Percentiles rank a stretch among this genome's conserved stretches.
Conservation (phyloP, 768 basidiomycete genomes). For the Tylopilus subfusipes region DNA sequence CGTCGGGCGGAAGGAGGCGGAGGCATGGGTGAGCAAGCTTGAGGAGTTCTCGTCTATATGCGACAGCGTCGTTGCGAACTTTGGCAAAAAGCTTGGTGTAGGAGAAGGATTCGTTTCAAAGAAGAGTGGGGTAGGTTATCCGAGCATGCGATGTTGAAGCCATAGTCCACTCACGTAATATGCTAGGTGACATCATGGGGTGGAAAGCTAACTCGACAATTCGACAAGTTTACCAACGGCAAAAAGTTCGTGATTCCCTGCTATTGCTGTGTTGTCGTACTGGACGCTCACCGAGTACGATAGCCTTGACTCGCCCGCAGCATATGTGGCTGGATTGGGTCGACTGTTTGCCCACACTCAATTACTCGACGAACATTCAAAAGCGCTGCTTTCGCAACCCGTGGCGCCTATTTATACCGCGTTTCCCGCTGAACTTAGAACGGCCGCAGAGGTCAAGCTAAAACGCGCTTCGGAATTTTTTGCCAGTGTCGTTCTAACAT, state of each 20-base stretch:
- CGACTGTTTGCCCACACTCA: slow-evolving; percentile 72
- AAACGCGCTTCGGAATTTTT: slow-evolving; percentile 89
- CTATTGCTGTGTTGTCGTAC: slow-evolving; percentile 1
- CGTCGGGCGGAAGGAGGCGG: slow-evolving; percentile 72
- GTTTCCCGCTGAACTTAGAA: slow-evolving; percentile 61
- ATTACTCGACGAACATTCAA: slow-evolving; percentile 83
- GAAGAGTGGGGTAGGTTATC: slow-evolving; percentile 59
- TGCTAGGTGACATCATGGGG: slow-evolving; percentile 62
- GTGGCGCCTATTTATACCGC: slow-evolving; percentile 69
- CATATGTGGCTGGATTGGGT: slow-evolving; percentile 74
- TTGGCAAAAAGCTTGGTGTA: slow-evolving; percentile 85
- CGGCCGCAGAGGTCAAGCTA: slow-evolving; percentile 67
- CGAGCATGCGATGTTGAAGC: background rate
- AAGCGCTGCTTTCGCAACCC: slow-evolving; percentile 63
- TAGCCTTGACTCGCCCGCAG: slow-evolving; percentile 85
- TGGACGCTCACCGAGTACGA: slow-evolving; percentile 13
- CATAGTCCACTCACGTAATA: slow-evolving; percentile 9
- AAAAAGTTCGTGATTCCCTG: slow-evolving; percentile 63
- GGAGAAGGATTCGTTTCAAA: slow-evolving; percentile 84
- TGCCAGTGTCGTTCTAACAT: slow-evolving; percentile 80
- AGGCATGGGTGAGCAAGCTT: slow-evolving; percentile 71
- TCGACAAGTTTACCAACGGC: slow-evolving; percentile 83
- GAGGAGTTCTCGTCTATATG: slow-evolving; percentile 80
- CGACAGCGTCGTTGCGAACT: slow-evolving; percentile 74
- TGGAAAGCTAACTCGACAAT: slow-evolving; percentile 65